These are phyloP conservation scores for Alternaria tenuissima DNA, from an alignment of 2,329 filamentous ascomycete genomes.

Conservation along the genomic window DNA sequence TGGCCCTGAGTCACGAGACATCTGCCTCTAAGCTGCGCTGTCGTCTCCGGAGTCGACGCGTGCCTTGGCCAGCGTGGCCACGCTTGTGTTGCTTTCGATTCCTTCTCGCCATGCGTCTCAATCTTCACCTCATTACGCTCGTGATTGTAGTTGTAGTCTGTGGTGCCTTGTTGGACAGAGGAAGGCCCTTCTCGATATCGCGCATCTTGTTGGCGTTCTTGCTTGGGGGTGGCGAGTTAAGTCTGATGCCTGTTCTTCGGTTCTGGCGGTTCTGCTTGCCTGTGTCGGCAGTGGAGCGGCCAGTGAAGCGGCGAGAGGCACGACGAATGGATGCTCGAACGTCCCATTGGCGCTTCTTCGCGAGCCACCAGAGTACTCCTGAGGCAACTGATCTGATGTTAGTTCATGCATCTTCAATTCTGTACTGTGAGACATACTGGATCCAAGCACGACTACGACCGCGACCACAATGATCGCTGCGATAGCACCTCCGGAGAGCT, in stretches of 20 bases:
- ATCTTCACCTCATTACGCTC: conserved; percentile 31
- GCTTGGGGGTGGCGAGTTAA: conserved; percentile 45
- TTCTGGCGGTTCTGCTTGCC: conserved; percentile 43
- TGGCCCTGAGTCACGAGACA: not conserved
- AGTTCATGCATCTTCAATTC: conserved; percentile 5
- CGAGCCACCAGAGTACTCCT: conserved; percentile 76
- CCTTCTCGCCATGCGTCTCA: not conserved
- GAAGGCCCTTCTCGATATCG: conserved; percentile 48
- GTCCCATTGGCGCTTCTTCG: conserved; percentile 87
- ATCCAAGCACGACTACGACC: conserved; percentile 67
- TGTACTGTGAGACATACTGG: conserved; percentile 63
- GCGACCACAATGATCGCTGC: conserved; percentile 79
- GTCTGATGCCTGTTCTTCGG: conserved; percentile 46
- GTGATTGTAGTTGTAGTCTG: conserved; percentile 48
- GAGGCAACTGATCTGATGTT: conserved; percentile 62
- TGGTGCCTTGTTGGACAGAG: conserved; percentile 30
- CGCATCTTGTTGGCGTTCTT: conserved; percentile 28
- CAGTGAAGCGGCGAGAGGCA: conserved; percentile 62
- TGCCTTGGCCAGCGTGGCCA: not conserved
- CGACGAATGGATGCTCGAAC: conserved; percentile 74
- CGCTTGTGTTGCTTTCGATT: not conserved
- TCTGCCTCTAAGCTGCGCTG: not conserved
- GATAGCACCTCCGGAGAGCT: conserved; percentile 72
- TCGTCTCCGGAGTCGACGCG: conserved; percentile 7
- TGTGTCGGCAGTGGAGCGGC: conserved; percentile 42